A percentile compares a stretch with the other conserved stretches of the same genome.
Conservation (phyloP, 1,284 basidiomycete species). For the Ceratobasidium sp. region DNA sequence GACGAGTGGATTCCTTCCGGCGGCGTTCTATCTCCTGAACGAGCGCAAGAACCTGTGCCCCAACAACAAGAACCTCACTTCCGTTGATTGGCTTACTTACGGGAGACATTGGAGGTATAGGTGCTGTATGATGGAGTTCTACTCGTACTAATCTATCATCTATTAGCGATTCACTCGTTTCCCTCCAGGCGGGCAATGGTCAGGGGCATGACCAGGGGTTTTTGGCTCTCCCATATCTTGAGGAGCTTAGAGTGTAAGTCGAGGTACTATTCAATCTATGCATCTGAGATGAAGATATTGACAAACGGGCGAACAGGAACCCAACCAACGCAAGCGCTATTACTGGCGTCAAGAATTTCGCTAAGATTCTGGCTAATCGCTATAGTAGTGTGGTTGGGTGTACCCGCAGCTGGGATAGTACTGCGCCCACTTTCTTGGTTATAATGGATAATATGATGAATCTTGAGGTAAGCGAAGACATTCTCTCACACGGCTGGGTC, state of each 20-base stretch:
- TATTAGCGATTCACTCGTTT: constrained; percentile 58
- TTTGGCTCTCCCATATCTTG: constrained; percentile 66
- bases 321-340: constrained; percentile 59
- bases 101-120: constrained; percentile 59
- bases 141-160: no score
- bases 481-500: no score
- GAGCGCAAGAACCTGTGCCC: constrained; percentile 62
- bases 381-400: constrained; percentile 63
- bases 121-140: background rate
- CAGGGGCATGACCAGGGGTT: constrained; percentile 64
- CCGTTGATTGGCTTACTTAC: constrained; percentile 64
- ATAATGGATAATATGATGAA: constrained; percentile 87
- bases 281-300: background rate
- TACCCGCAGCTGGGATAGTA: constrained; percentile 67
- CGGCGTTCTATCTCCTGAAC: constrained; percentile 70
- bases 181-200: constrained; percentile 17
- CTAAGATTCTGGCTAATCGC: constrained; percentile 59
- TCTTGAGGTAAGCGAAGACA: constrained; percentile 66
- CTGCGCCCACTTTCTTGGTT: constrained; percentile 65
- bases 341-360: constrained; percentile 59
- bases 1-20: constrained; percentile 78
- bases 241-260: constrained; percentile 63
- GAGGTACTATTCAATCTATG: background rate
- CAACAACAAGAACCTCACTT: constrained; percentile 32
- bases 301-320: constrained; percentile 54